Percentiles rank a stretch among this genome's conserved stretches.
Conservation (phyloP, 768 basidiomycete genomes). For the Boletus rubescentipes region DNA sequence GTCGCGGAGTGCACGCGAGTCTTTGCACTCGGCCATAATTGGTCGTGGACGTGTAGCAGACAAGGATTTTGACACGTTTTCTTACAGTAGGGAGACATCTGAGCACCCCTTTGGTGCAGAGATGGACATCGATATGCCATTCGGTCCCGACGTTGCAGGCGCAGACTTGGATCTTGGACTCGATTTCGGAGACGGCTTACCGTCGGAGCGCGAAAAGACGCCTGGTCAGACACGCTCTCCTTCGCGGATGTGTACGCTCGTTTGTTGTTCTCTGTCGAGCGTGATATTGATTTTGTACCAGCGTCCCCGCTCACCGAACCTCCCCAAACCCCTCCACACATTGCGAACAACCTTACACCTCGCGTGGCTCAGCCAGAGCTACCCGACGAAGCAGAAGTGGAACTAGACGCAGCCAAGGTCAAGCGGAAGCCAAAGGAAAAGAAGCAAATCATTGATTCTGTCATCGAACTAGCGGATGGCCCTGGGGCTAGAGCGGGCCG, state of each 20-base stretch:
- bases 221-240: conserved; percentile 58
- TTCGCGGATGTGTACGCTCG: conserved; percentile 66
- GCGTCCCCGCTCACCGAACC: conserved; percentile 77
- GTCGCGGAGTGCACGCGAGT: conserved; percentile 47
- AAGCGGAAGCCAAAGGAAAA: conserved; percentile 66
- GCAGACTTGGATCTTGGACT: conserved; percentile 70
- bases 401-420: conserved; percentile 34
- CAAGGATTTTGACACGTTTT: conserved; percentile 63
- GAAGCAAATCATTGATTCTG: conserved; percentile 88
- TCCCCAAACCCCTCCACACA: conserved; percentile 74
- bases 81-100: conserved; percentile 63
- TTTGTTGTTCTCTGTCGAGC: background rate
- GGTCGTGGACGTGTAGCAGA: conserved; percentile 44
- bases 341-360: conserved; percentile 48
- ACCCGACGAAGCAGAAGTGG: conserved; percentile 37
- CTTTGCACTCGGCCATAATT: conserved; percentile 61
- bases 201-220: conserved; percentile 48
- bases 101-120: conserved; percentile 65
- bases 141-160: conserved; percentile 48
- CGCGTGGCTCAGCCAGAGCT: conserved; percentile 42
- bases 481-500: conserved; percentile 55
- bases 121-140: conserved; percentile 48
- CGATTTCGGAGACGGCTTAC: conserved; percentile 60
- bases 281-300: conserved; percentile 29
- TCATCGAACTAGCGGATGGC: conserved; percentile 77